Base-by-base conservation (phyloP, 169 alveolate species). In the Amoebophrya sp. region DNA sequence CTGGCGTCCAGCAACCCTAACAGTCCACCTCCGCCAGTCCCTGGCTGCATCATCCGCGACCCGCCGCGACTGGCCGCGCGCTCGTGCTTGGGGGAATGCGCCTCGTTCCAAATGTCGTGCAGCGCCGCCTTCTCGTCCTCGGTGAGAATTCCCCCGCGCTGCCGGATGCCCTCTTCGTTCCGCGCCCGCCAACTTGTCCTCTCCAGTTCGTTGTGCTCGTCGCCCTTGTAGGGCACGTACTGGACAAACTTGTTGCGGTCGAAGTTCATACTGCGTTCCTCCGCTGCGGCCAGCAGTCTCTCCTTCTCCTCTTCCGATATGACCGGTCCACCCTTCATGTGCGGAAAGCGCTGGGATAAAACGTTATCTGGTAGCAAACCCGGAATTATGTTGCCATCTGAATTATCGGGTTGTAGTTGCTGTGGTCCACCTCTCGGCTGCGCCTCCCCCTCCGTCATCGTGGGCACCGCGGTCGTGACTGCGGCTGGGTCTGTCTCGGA, bases 121-220 rank as follows among this genome's bases (percentile, higher is more conserved):
- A 66, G 1, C 12, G 83, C 12, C 12, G 1, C 83, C 83, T 25
- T 7, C 35, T 66, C 83, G 35, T 7, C 35, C 83, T 66, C 35
- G 29, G 83, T 66, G 35, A 66, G 32, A 0, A 66, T 25, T 3
- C 83, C 83, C 35, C 83, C 83, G 10, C 83, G 83, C 83, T n/a
- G 83, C 83, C 18, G 1, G 83, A 66, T 66, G 35, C 10, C 83
- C 35, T 66, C 83, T 66, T 66, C 83, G 83, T 66, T 7, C 39
- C 83, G 83, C 35, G 18, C 32, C 32, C 83, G 83, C 83, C 83
- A 66, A 2, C 18, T 3, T 2, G 83, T 66, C 35, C 83, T 2
- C 35, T 66, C 83, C 83, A 66, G 83, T 25, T 66, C 83, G 83
- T 66, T 66, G 83, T 66, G 83, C 83, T 25, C 83, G 38, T 25